Evolutionary conservation across 164 flowering plant species (phyloP).

Genomic region (Liquidambar formosana): DNA sequence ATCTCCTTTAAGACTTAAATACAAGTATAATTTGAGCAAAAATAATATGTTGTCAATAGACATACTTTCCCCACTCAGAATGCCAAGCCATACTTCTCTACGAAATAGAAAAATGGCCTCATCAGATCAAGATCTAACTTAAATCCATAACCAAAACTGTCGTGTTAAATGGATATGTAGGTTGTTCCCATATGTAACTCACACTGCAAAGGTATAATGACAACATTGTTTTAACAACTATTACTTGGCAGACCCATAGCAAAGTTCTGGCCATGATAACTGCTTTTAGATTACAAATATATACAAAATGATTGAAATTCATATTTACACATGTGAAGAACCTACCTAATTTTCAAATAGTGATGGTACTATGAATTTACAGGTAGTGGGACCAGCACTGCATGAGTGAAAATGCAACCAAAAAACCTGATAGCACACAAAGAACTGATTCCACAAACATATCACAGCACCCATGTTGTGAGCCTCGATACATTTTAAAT

Average conservation of each 20-base stretch:
- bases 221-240: not conserved
- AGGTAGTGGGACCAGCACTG: not conserved
- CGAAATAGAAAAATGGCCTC: not conserved
- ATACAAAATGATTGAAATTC: not conserved
- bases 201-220: not conserved
- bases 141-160: no score
- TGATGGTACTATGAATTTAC: not conserved
- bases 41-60: not conserved
- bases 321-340: no score
- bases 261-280: not conserved
- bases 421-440: not conserved
- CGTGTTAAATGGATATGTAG: not conserved
- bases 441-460: no score
- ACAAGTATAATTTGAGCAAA: conserved; percentile 31
- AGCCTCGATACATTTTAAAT: no score
- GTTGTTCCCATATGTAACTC: not conserved
- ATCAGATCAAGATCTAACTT: not conserved
- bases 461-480: not conserved
- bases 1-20: conserved; percentile 52
- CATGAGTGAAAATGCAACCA: not conserved
- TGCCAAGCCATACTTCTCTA: not conserved
- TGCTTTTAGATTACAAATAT: not conserved
- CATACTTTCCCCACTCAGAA: conserved; percentile 1
- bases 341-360: not conserved
- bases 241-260: not conserved